These are phyloP conservation scores for Solanum chacoense DNA, from an alignment of 305 asterid species.

Conservation along the genomic window DNA sequence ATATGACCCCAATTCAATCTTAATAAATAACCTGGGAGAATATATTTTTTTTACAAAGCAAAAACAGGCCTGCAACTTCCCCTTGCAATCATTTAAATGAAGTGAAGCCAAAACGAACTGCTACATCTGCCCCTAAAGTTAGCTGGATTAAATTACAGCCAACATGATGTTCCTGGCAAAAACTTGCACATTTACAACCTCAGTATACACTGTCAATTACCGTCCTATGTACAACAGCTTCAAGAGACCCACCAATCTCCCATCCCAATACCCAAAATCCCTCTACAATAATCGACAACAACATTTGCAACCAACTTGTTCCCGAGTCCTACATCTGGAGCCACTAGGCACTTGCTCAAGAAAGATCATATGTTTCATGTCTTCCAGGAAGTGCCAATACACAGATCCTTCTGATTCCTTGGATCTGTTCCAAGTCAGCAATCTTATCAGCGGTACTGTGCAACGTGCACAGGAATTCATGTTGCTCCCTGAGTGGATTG, in stretches of 20 bases:
- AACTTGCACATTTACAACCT: slow-evolving; percentile 3
- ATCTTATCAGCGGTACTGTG: neutral
- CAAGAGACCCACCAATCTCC: slow-evolving; percentile 3
- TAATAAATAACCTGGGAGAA: slow-evolving; percentile 1
- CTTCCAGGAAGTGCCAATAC: neutral
- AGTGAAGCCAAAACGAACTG: slow-evolving; percentile 5
- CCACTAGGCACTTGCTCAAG: neutral
- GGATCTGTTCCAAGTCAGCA: neutral
- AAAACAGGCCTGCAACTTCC: slow-evolving; percentile 3
- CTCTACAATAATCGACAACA: slow-evolving; percentile 1
- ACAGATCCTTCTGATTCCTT: neutral
- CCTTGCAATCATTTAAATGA: slow-evolving; percentile 3
- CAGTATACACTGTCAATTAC: slow-evolving; percentile 7
- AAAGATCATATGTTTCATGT: neutral
- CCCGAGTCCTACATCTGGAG: slow-evolving; percentile 7
- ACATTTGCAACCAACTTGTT: neutral
- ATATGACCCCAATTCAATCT: neutral
- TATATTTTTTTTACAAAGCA: neutral
- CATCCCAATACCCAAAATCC: slow-evolving; percentile 3
- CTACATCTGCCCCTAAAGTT: neutral
- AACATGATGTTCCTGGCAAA: slow-evolving; percentile 9
- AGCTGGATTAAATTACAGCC: neutral
- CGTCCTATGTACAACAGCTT: slow-evolving; percentile 2
- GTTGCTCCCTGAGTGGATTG: neutral
- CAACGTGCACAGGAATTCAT: neutral